Percentiles rank a stretch among this genome's conserved stretches.
phyloP scores from a whole-genome alignment of 139 green algal species.

The Chlamydomonas schloesseri region DNA sequence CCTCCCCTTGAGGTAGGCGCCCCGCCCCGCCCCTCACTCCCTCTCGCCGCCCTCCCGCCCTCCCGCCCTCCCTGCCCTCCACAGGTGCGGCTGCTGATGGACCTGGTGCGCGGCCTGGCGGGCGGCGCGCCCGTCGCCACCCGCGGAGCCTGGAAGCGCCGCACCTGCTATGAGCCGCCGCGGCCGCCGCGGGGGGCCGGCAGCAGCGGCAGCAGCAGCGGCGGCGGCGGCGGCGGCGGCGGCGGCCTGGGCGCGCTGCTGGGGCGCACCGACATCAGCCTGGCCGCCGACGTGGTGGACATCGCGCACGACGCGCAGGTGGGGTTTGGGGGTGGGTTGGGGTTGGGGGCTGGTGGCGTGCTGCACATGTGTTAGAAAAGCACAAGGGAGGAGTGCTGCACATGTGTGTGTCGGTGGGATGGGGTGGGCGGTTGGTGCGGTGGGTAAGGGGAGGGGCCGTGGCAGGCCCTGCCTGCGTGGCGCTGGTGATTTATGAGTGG shows the following conservation, averaged over 20 bases:
- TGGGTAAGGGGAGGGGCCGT: too few relatives aligned
- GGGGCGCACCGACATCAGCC: slow-evolving; percentile 47
- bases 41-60: too few relatives aligned
- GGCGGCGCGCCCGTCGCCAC: slow-evolving; percentile 44
- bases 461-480: too few relatives aligned
- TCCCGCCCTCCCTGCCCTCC: background rate
- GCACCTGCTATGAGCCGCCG: slow-evolving; percentile 63
- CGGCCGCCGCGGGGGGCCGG: too few relatives aligned
- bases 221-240: background rate
- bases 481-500: too few relatives aligned
- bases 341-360: background rate
- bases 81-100: slow-evolving; percentile 23
- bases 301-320: slow-evolving; percentile 59
- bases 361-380: too few relatives aligned
- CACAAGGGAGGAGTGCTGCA: too few relatives aligned
- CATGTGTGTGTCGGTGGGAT: background rate
- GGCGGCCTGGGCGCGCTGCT: slow-evolving; percentile 40
- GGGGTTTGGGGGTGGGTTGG: background rate
- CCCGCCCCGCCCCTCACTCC: too few relatives aligned
- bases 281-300: slow-evolving; percentile 56
- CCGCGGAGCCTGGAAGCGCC: slow-evolving; percentile 55
- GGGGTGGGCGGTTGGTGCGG: background rate
- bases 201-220: background rate
- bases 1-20: too few relatives aligned
- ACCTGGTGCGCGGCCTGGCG: slow-evolving; percentile 42